phyloP scores from a whole-genome alignment of 208 protist species.

The Crithidia brevicula region DNA sequence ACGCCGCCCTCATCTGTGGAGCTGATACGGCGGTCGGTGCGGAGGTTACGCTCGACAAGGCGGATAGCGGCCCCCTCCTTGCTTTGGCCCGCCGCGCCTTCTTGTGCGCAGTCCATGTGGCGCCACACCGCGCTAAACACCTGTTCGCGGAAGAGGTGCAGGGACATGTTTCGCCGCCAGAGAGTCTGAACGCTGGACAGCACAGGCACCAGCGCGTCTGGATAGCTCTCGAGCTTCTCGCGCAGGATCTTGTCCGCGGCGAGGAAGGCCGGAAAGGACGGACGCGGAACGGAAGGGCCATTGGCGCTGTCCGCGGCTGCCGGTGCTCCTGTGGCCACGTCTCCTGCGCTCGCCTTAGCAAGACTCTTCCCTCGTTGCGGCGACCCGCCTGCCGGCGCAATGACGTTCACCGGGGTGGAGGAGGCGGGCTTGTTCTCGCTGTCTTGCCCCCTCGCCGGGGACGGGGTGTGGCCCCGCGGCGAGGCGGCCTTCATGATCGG shows the following conservation, averaged over 20 bases:
- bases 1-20: not conserved
- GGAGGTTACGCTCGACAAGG: slow-evolving; percentile 21
- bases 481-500: slow-evolving; percentile 9
- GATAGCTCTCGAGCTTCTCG: slow-evolving; percentile 20
- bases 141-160: slow-evolving; percentile 43
- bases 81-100: slow-evolving; percentile 22
- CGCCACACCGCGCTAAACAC: slow-evolving; percentile 51
- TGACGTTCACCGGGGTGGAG: not conserved
- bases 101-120: slow-evolving; percentile 45
- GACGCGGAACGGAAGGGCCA: not conserved
- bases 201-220: slow-evolving; percentile 3
- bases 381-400: not conserved
- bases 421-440: not conserved
- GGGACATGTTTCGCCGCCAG: slow-evolving; percentile 44
- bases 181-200: slow-evolving; percentile 44
- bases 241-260: slow-evolving; percentile 17
- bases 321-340: too few relatives aligned
- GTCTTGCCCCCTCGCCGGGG: not conserved
- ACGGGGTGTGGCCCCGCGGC: not conserved
- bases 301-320: not conserved
- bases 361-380: not conserved
- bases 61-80: slow-evolving; percentile 17
- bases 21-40: slow-evolving; percentile 12
- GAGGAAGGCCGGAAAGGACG: slow-evolving; percentile 14
- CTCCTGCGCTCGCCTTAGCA: not conserved